Evolutionary conservation across 2,329 filamentous ascomycete genomes (phyloP).

Genomic region (Aspergillus sp.): DNA sequence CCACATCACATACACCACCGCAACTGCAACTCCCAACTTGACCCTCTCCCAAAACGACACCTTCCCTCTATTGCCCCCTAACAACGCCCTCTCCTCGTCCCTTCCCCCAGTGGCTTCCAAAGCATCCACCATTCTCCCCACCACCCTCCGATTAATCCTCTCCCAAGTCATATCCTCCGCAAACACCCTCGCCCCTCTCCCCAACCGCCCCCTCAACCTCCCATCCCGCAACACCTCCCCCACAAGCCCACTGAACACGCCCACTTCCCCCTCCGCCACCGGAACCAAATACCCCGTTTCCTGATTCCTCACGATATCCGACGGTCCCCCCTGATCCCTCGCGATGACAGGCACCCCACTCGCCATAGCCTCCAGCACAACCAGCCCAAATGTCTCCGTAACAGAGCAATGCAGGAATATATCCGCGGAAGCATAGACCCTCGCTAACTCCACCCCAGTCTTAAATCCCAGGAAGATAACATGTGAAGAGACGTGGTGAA

Average conservation of each 20-base stretch:
- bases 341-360: conserved; percentile 70
- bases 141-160: conserved; percentile 69
- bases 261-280: conserved; percentile 62
- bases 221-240: conserved; percentile 52
- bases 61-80: neutral
- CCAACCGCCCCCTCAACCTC: conserved; percentile 50
- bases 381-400: conserved; percentile 71
- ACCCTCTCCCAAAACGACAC: conserved; percentile 26
- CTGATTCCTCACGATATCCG: conserved; percentile 64
- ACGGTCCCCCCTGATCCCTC: conserved; percentile 68
- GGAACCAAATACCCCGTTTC: conserved; percentile 63
- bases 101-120: neutral
- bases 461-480: conserved; percentile 69
- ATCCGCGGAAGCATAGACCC: conserved; percentile 67
- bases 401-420: conserved; percentile 72
- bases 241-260: conserved; percentile 59
- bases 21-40: conserved; percentile 32
- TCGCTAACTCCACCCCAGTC: conserved; percentile 61
- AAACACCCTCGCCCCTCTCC: conserved; percentile 52
- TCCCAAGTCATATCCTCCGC: conserved; percentile 70
- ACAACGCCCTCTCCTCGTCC: neutral
- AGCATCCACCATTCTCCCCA: conserved; percentile 61
- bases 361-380: conserved; percentile 71
- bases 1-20: conserved; percentile 40
- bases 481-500: conserved; percentile 54